These are phyloP conservation scores for Fusarium fujikuroi DNA, from an alignment of 2,329 filamentous ascomycete species.

Conservation along the genomic window DNA sequence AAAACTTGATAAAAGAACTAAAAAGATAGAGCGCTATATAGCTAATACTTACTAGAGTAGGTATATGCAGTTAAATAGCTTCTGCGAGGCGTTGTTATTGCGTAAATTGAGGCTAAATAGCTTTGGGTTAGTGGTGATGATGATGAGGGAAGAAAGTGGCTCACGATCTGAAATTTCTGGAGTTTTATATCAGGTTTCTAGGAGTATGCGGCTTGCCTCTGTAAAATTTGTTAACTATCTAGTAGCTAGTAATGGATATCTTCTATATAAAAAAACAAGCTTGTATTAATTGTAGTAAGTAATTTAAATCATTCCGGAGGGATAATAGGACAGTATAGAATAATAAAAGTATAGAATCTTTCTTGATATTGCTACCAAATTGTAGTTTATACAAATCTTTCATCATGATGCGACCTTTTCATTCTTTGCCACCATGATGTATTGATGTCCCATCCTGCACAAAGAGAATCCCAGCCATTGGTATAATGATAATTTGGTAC, in stretches of 20 bases:
- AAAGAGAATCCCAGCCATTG: conserved; percentile 7
- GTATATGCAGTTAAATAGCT: neutral
- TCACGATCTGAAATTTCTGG: neutral
- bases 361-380: neutral
- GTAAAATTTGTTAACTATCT: too few relatives aligned
- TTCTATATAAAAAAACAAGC: too few relatives aligned
- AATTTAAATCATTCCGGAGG: too few relatives aligned
- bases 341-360: neutral
- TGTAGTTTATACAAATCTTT: neutral
- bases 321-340: too few relatives aligned
- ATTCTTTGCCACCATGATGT: conserved; percentile 20
- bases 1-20: neutral
- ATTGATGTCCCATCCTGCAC: neutral
- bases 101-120: too few relatives aligned
- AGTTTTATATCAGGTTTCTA: neutral
- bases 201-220: too few relatives aligned
- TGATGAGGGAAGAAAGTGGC: neutral
- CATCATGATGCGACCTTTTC: neutral
- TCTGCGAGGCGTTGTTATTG: neutral
- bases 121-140: neutral
- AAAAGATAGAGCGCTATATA: neutral
- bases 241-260: too few relatives aligned
- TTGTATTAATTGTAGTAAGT: too few relatives aligned
- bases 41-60: neutral
- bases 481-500: conserved; percentile 23